phyloP scores from a whole-genome alignment of 495 filamentous ascomycete species.

The Stereocaulon alpinum region DNA sequence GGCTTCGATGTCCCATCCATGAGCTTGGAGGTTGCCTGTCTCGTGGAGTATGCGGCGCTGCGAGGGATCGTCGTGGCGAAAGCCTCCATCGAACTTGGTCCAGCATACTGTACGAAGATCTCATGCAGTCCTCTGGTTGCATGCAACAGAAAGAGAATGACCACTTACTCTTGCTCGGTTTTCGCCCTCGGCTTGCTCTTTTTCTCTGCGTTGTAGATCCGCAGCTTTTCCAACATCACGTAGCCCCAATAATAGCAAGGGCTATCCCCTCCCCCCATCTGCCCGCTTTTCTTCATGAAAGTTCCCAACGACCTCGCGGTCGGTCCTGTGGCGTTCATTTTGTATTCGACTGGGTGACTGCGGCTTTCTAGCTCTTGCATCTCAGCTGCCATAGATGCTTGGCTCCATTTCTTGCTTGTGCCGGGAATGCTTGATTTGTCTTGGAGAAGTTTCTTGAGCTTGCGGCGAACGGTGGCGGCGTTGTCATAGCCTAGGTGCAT shows the following conservation, averaged over 20 bases:
- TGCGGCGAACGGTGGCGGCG: constrained; percentile 16
- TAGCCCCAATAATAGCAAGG: constrained; percentile 18
- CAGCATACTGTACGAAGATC: not conserved
- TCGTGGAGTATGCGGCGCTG: not conserved
- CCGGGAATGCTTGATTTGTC: constrained; percentile 16
- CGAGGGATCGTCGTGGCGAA: not conserved
- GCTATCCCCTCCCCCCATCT: constrained; percentile 16
- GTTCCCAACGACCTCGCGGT: constrained; percentile 6
- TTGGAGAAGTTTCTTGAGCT: constrained; percentile 19
- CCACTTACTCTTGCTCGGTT: constrained; percentile 17
- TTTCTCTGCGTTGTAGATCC: constrained; percentile 17
- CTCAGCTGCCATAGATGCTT: constrained; percentile 13
- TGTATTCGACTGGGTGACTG: constrained; percentile 8
- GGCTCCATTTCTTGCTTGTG: constrained; percentile 18
- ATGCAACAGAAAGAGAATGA: not conserved
- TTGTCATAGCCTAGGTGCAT: constrained; percentile 14
- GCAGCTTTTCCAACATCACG: constrained; percentile 17
- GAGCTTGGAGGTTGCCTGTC: not conserved
- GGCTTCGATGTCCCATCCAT: too few relatives aligned
- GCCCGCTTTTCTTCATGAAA: constrained; percentile 19
- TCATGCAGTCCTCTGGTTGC: not conserved
- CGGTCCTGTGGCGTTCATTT: constrained; percentile 8
- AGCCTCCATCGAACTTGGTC: not conserved
- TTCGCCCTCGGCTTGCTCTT: constrained; percentile 17
- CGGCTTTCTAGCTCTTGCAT: constrained; percentile 17